phyloP scores from a whole-genome alignment of 495 filamentous ascomycete species.

The Hyaloscypha bicolor region DNA sequence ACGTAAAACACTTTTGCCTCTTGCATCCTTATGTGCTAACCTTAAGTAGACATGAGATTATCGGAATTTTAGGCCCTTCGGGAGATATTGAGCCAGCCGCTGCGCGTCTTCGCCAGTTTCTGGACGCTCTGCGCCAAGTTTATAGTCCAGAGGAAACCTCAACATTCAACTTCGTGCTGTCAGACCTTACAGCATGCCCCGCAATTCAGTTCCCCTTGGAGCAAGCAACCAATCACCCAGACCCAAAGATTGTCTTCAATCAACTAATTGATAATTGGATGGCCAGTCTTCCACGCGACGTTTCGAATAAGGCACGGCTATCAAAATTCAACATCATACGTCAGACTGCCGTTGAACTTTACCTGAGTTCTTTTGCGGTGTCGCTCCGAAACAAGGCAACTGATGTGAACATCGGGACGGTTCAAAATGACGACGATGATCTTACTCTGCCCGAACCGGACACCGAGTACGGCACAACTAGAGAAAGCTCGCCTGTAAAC shows the following conservation, averaged over 20 bases:
- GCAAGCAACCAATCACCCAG: not conserved
- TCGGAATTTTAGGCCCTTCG: constrained; percentile 6
- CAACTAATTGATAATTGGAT: constrained; percentile 29
- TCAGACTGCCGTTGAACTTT: constrained; percentile 29
- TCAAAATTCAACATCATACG: constrained; percentile 32
- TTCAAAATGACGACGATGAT: not conserved
- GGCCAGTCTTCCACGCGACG: constrained; percentile 21
- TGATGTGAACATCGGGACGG: not conserved
- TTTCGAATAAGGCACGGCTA: constrained; percentile 15
- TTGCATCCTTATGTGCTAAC: not conserved
- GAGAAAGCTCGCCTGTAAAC: constrained; percentile 16
- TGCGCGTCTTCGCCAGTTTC: constrained; percentile 15
- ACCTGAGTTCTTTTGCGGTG: constrained; percentile 25
- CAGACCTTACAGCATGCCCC: constrained; percentile 16
- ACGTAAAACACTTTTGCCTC: not conserved
- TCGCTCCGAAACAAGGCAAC: constrained; percentile 25
- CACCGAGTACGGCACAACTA: constrained; percentile 6
- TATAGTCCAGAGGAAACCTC: constrained; percentile 12
- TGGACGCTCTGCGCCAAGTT: constrained; percentile 18
- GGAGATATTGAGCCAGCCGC: constrained; percentile 29
- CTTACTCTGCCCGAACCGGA: not conserved
- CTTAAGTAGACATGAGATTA: constrained; percentile 19
- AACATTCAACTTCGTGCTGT: constrained; percentile 11
- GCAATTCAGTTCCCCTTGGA: constrained; percentile 6
- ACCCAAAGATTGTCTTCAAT: constrained; percentile 28